These are phyloP conservation scores for Cyphellophora attinorum DNA, from an alignment of 2,329 filamentous ascomycete species.

Conservation along the genomic window DNA sequence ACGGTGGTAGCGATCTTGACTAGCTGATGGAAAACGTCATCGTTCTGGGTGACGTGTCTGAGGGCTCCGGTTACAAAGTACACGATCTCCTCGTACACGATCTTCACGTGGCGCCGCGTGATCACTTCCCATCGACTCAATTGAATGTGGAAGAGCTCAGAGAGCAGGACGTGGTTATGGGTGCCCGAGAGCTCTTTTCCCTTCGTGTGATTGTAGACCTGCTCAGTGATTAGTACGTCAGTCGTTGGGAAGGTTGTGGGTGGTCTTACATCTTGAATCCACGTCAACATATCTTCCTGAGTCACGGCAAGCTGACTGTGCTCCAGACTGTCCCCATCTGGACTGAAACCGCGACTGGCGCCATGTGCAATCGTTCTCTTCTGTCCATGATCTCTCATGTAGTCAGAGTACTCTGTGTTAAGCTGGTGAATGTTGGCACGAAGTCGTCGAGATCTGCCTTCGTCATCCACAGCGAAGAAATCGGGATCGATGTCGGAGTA, in stretches of 20 bases:
- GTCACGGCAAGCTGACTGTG: too few species aligned
- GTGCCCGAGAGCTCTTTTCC: constrained; percentile 51
- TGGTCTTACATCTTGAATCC: neutral
- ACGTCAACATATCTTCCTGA: neutral
- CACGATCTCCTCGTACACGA: too few species aligned
- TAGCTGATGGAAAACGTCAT: neutral
- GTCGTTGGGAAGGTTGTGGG: neutral
- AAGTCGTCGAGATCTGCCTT: too few species aligned
- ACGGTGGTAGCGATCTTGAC: neutral
- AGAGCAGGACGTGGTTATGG: constrained; percentile 51
- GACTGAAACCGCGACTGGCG: too few species aligned
- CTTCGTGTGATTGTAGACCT: constrained; percentile 20
- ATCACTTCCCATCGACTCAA: constrained; percentile 9
- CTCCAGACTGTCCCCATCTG: neutral
- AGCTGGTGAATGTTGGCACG: too few species aligned
- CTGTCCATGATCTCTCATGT: too few species aligned
- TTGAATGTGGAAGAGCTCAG: constrained; percentile 51
- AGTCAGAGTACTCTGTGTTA: too few species aligned
- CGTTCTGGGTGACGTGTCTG: neutral
- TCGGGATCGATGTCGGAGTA: neutral
- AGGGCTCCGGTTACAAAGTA: neutral
- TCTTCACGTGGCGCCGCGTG: neutral
- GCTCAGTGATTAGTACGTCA: neutral
- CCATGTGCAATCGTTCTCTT: too few species aligned
- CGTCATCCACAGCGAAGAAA: neutral